Conservation (phyloP, 148 eudicot genomes). For the Rheum nobile region DNA sequence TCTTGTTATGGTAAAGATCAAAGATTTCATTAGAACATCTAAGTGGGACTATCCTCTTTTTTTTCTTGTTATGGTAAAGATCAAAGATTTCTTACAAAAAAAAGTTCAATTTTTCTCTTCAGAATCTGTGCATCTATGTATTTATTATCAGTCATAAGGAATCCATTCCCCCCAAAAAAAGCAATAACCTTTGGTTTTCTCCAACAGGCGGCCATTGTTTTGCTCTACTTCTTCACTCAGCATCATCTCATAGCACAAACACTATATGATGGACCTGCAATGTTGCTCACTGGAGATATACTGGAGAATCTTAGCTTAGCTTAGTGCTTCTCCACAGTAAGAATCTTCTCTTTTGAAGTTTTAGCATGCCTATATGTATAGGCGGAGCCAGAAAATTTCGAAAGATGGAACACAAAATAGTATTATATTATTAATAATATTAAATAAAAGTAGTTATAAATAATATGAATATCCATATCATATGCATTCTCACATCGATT, state of each 20-base stretch:
- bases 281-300: not conserved
- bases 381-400: too few relatives aligned
- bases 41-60: too few relatives aligned
- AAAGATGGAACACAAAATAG: too few relatives aligned
- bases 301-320: not conserved
- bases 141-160: not conserved
- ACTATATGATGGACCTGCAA: not conserved
- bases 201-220: not conserved
- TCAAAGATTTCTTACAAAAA: too few relatives aligned
- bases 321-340: not conserved
- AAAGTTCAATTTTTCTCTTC: not conserved
- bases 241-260: not conserved
- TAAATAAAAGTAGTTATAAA: too few relatives aligned
- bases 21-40: too few relatives aligned
- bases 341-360: not conserved
- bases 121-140: not conserved
- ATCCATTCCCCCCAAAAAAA: not conserved
- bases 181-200: not conserved
- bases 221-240: not conserved
- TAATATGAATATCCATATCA: too few relatives aligned
- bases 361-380: not conserved
- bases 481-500: too few relatives aligned
- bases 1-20: too few relatives aligned
- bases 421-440: too few relatives aligned
- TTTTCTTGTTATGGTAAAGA: too few relatives aligned